A percentile compares a stretch with the other conserved stretches of the same genome.
These are phyloP conservation scores for Tremella mesenterica DNA, from an alignment of 768 basidiomycete genomes.

Conservation along the genomic window DNA sequence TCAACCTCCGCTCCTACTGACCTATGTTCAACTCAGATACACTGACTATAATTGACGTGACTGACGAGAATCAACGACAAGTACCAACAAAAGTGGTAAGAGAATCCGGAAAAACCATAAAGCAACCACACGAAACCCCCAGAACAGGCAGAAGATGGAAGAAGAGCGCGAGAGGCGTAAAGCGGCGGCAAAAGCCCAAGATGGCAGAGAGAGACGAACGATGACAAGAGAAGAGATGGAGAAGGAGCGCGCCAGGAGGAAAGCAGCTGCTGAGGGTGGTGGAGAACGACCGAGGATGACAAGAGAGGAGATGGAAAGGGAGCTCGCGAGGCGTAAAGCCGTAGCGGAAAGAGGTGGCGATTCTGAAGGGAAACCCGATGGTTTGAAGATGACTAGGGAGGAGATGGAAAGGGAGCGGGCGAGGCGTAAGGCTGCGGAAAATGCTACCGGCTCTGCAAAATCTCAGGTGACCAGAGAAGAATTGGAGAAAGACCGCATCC, in stretches of 20 bases:
- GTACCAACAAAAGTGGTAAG: too few species aligned
- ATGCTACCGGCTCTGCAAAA: neutral
- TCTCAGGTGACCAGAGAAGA: neutral
- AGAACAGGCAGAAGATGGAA: too few species aligned
- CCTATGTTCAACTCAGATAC: too few species aligned
- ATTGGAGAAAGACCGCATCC: neutral
- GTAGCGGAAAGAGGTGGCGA: neutral
- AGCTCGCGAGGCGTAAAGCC: slow-evolving; percentile 2
- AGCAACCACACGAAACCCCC: too few species aligned
- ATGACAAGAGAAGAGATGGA: neutral
- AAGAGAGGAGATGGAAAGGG: neutral
- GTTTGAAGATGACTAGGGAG: neutral
- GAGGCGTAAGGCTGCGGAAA: slow-evolving; percentile 2
- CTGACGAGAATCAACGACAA: too few species aligned
- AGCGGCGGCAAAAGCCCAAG: neutral
- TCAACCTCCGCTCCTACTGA: too few species aligned
- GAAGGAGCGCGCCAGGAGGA: neutral
- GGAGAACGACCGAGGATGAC: neutral
- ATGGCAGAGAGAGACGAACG: too few species aligned
- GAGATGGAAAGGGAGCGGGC: neutral
- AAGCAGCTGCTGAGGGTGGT: neutral
- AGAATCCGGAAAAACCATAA: too few species aligned
- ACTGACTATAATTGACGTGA: too few species aligned
- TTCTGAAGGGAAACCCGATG: neutral
- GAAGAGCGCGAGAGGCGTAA: too few species aligned